These are phyloP conservation scores for Zopfochytrium polystomum DNA, from an alignment of 371 early-diverging fungal species.

Conservation along the genomic window DNA sequence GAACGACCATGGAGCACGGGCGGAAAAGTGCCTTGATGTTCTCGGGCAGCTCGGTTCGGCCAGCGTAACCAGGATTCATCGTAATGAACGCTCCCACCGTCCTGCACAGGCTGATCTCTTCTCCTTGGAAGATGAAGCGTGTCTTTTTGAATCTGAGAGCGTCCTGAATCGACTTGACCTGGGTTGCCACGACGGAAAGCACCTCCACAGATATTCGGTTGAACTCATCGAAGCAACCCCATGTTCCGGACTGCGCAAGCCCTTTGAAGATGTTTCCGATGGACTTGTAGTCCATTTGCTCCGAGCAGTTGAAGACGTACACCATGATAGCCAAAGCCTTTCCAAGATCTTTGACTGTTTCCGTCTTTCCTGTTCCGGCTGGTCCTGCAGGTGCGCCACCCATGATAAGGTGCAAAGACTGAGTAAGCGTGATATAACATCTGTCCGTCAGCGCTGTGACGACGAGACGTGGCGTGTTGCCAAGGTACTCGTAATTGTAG, in stretches of 20 bases:
- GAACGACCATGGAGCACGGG: slow-evolving; percentile 66
- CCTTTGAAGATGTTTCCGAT: slow-evolving; percentile 66
- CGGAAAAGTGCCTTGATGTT: slow-evolving; percentile 65
- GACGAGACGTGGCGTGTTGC: slow-evolving; percentile 63
- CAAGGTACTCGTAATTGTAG: slow-evolving; percentile 64
- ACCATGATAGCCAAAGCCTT: slow-evolving; percentile 63
- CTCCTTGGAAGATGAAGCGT: slow-evolving; percentile 64
- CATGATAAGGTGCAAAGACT: slow-evolving; percentile 60
- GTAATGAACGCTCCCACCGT: slow-evolving; percentile 64
- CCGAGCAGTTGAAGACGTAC: slow-evolving; percentile 67
- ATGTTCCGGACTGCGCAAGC: slow-evolving; percentile 58
- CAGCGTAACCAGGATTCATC: slow-evolving; percentile 67
- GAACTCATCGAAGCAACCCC: slow-evolving; percentile 73
- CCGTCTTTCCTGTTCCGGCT: slow-evolving; percentile 56
- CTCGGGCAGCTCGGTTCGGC: slow-evolving; percentile 64
- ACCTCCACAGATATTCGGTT: slow-evolving; percentile 65
- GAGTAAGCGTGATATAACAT: slow-evolving; percentile 64
- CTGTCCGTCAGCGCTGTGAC: slow-evolving; percentile 63
- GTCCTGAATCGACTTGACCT: slow-evolving; percentile 64
- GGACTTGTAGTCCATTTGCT: slow-evolving; percentile 65
- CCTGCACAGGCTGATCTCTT: slow-evolving; percentile 52
- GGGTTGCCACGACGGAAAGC: slow-evolving; percentile 63
- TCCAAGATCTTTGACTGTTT: slow-evolving; percentile 65
- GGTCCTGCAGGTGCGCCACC: slow-evolving; percentile 67
- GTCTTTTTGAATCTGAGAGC: slow-evolving; percentile 58